Percentiles rank a stretch among this genome's conserved stretches.
These are phyloP conservation scores for Dalbergia cultrata DNA, from an alignment of 306 rosid genomes.

Conservation along the genomic window DNA sequence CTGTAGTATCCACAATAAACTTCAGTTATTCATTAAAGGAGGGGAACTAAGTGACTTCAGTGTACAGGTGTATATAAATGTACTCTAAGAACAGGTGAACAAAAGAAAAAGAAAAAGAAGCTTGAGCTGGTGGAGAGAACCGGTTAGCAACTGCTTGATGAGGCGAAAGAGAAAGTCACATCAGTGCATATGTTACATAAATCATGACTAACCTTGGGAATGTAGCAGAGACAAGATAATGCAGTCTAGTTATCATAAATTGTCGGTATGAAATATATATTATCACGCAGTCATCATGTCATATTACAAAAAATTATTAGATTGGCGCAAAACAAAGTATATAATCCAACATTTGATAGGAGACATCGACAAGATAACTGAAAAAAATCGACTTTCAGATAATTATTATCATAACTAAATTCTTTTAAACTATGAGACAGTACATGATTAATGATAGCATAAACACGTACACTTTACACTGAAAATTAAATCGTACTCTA, in stretches of 20 bases:
- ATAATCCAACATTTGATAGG: neutral
- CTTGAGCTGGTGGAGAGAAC: neutral
- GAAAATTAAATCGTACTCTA: neutral
- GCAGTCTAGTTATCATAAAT: neutral
- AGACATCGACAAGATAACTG: neutral
- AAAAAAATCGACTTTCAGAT: neutral
- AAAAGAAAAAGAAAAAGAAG: neutral
- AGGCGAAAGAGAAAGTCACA: neutral
- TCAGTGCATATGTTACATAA: neutral
- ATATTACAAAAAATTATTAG: neutral
- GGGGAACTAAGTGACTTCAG: neutral
- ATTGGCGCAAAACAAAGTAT: neutral
- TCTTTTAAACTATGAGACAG: neutral
- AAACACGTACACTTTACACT: neutral
- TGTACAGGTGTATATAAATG: neutral
- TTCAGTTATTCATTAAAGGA: constrained; percentile 20
- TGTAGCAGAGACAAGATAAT: constrained; percentile 3
- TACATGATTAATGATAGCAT: neutral
- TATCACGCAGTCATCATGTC: neutral
- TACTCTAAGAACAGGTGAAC: neutral
- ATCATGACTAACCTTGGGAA: neutral
- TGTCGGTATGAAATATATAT: neutral
- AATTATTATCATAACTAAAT: neutral
- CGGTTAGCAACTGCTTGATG: neutral
- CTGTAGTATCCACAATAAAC: constrained; percentile 58